Conservation (phyloP, 2,329 filamentous ascomycete genomes). For the Colletotrichum noveboracense region DNA sequence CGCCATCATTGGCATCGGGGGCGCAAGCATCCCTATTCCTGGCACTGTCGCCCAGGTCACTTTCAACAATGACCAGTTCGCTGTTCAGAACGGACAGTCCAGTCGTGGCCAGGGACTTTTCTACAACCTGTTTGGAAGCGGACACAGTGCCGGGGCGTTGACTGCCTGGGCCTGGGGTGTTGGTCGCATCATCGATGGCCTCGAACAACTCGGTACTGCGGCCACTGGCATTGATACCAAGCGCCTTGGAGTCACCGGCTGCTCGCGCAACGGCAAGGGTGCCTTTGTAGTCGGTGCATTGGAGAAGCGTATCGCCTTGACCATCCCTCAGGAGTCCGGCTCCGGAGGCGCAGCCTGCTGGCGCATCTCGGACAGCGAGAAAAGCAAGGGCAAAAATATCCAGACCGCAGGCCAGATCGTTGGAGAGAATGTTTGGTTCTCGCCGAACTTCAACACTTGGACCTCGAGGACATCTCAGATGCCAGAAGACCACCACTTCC, state of each 20-base stretch:
- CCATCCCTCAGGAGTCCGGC: slow-evolving; percentile 67
- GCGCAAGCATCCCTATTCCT: slow-evolving; percentile 59
- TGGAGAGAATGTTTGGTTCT: slow-evolving; percentile 69
- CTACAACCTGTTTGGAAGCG: slow-evolving; percentile 62
- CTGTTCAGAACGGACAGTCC: slow-evolving; percentile 47
- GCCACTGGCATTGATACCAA: slow-evolving; percentile 54
- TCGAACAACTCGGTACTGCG: slow-evolving; percentile 53
- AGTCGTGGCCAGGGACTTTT: slow-evolving; percentile 64
- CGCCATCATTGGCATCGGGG: slow-evolving; percentile 63
- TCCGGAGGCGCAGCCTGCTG: slow-evolving; percentile 67
- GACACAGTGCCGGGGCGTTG: slow-evolving; percentile 60
- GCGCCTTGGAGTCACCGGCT: slow-evolving; percentile 63
- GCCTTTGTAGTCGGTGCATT: slow-evolving; percentile 66
- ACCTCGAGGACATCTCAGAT: slow-evolving; percentile 49
- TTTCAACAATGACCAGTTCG: slow-evolving; percentile 65
- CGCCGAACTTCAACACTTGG: slow-evolving; percentile 57
- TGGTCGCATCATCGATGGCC: slow-evolving; percentile 62
- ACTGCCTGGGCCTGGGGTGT: slow-evolving; percentile 71
- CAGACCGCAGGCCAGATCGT: slow-evolving; percentile 66
- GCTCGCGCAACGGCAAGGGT: slow-evolving; percentile 69
- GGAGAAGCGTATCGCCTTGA: slow-evolving; percentile 63
- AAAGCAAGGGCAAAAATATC: slow-evolving; percentile 59
- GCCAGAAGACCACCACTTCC: slow-evolving; percentile 63
- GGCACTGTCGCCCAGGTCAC: slow-evolving; percentile 59
- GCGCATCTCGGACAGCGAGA: slow-evolving; percentile 58